Evolutionary conservation across 345 rosid genomes (phyloP), one percentile per base, ranked within the genome.

Genomic region (Gossypium ekmanianum): DNA sequence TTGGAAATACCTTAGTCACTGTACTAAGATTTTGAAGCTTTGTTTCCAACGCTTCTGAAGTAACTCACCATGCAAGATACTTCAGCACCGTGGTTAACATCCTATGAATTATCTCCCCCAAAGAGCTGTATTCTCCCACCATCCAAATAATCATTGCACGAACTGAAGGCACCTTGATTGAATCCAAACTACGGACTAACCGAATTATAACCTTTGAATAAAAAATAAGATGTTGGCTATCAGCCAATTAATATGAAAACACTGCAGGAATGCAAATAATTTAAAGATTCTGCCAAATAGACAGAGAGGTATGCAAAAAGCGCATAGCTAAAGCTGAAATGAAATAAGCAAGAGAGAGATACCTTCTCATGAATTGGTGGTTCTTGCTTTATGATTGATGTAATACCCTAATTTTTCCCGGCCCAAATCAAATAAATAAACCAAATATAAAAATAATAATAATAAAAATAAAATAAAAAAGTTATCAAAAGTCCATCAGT

Each of bases 121-220:
- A 14, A 58, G 88, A 82, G 81, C 85, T 79, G 79, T 93, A 95
- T 74, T 89, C 97, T 63, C 97, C 99, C 74, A 90, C 79, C 94
- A 95, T 90, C 99, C 99, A 93, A 82, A 91, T 86, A 82, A 95
- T 82, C 75, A 88, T 89, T 76, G 92, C 93, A 74, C 99, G 98
- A 67, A 96, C 97, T 74, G 91, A 87, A 70, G 98, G 82, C 70
- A 91, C 88, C 85, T 84, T 93, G 81, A 95, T 83, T 69, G 97
- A 85, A 82, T 95, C 99, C 83, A 95, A 84, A 81, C 87, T 82
- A 77, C 91, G 88, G 63, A 95, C 79, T 80, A 95, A 77, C 84
- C 87, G 96, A 72, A 91, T 83, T 64, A 93, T 82, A 70, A 93
- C 98, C 98, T 95, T 84, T 29, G 61, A 73, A 48, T 0, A 61